Evolutionary conservation across 2,329 filamentous ascomycete genomes (phyloP), one percentile per base, ranked within the genome.

Genomic region (Diaporthe helianthi): DNA sequence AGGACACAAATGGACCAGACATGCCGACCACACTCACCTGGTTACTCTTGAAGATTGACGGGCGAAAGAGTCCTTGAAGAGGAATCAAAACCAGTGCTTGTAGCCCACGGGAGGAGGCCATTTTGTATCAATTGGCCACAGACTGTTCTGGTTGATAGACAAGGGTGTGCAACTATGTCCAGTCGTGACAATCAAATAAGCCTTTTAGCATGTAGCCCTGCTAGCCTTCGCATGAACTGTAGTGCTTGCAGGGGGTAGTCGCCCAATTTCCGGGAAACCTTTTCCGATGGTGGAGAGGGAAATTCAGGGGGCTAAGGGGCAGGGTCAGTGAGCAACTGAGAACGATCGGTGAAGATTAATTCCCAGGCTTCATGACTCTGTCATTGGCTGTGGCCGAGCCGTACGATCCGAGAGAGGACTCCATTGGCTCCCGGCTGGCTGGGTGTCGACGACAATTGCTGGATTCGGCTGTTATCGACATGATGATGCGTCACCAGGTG

Each of bases 401-500:
- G 58, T 47, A 19, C 19, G 41, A 61, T 33, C 41, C 41, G 58
- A 61, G 26, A 46, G 38, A 19, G 41, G 58, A 7, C 26, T 22
- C 41, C 31, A 41, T 61, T 41, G 41, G 41, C 41, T 61, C 41
- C 58, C 41, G 58, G 29, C 41, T 33, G 19, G 22, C 58, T 63
- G 58, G 58, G 49, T 63, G 29, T 33, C 58, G 44, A 49, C 58
- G 26, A 63, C 13, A 36, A 36, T 36, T 7, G 29, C 29, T 63
- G 41, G 29, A 63, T 63, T 49, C 29, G 44, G 36, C 44, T 49
- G 58, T 49, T 63, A n/a, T 19, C 44, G 58, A 49, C 58, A 31
- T 63, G 58, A 63, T 63, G 44, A 63, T 49, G 58, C 58, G 58
- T 61, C 58, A 61, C 58, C 22, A 19, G 58, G 58, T 24, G 41